A percentile compares a stretch with the other conserved stretches of the same genome.
Evolutionary conservation across 768 basidiomycete species (phyloP).

Genomic region (Pulveroboletus sp.): DNA sequence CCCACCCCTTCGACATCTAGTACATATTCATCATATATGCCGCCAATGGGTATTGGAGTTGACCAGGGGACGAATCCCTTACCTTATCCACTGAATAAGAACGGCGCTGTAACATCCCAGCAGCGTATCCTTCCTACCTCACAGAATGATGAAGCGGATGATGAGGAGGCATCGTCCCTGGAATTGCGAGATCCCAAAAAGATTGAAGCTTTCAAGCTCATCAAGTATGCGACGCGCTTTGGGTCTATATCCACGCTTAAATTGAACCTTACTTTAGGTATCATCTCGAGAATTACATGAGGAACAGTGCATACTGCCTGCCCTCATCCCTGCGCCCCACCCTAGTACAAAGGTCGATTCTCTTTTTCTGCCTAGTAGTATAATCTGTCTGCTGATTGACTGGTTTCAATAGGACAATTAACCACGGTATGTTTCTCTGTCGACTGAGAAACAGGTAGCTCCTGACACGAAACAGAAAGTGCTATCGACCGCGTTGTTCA

Average conservation of each 20-base stretch:
- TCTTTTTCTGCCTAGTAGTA: neutral
- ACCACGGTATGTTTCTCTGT: constrained; percentile 59
- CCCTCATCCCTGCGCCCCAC: constrained; percentile 87
- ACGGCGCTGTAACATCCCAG: constrained; percentile 16
- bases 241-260: neutral
- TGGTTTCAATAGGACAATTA: constrained; percentile 55
- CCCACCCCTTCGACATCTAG: constrained; percentile 33
- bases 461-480: constrained; percentile 52
- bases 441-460: neutral
- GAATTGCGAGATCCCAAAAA: constrained; percentile 56
- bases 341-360: constrained; percentile 68
- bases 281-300: constrained; percentile 85
- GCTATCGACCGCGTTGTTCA: constrained; percentile 88
- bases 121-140: constrained; percentile 24
- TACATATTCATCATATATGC: constrained; percentile 44
- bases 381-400: constrained; percentile 1
- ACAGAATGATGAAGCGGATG: constrained; percentile 42
- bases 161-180: constrained; percentile 43
- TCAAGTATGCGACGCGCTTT: constrained; percentile 47
- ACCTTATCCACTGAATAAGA: constrained; percentile 41
- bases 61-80: constrained; percentile 51
- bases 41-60: constrained; percentile 53
- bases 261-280: constrained; percentile 46
- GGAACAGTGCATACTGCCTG: constrained; percentile 81
- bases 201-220: constrained; percentile 76